Evolutionary conservation across 306 rosid genomes (phyloP), one percentile per base, ranked within the genome.

Genomic region (Malus sylvestris): DNA sequence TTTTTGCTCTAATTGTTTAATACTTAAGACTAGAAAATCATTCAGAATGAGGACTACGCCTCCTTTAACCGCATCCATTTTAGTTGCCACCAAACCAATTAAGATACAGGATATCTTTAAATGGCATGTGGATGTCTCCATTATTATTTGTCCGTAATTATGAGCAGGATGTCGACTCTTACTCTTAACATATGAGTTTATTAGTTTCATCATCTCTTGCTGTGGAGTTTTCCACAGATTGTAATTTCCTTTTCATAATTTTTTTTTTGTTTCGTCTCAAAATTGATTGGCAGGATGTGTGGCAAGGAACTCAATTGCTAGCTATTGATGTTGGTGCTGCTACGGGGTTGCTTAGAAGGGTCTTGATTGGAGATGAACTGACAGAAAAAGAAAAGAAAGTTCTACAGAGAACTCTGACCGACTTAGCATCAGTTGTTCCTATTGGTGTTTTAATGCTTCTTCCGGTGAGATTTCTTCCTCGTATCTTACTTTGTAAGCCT

Each of bases 261-360:
- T 30, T 16, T 15, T 30, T 30, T 18, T 32, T 15, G n/a, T 64
- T 15, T 64, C 14, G 8, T 64, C 44, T 32, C 0, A 32, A 32
- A 64, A 25, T 65, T 80, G 72, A 27, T 23, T 74, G 70, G 81
- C 90, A 95, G 99, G 97, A 92, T 89, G 97, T 95, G 63, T 92
- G 90, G 97, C 99, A 95, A 87, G 99, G 99, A 81, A 95, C 99
- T 63, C 99, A 92, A 72, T 95, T 95, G 74, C 85, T 95, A 23
- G 99, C 97, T 73, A 85, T 92, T 72, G 99, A 95, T 20, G 90
- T 88, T 80, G 91, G 83, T 78, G 92, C 90, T 81, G 92, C 97
- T 62, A 83, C 63, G 74, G 97, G 84, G 19, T 91, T 92, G 81
- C 71, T 95, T 78, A 88, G 93, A 85, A 91, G 99, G 85, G 60